Evolutionary conservation across 2,329 filamentous ascomycete species (phyloP), one percentile per base, ranked within the genome.

Genomic region (Clonostachys byssicola): DNA sequence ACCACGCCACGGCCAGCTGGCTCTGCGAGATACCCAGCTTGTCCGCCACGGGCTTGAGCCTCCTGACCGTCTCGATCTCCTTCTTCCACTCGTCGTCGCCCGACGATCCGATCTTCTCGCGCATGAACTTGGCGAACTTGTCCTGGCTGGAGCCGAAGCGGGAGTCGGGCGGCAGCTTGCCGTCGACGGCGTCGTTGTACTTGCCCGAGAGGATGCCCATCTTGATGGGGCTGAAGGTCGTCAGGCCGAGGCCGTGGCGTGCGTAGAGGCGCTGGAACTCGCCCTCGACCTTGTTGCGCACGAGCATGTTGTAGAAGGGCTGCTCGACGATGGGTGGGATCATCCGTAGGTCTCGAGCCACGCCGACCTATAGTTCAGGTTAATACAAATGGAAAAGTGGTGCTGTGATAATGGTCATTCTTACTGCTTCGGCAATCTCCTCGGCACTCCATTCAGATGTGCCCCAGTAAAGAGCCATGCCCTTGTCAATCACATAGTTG

Each of bases 401-500:
- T n/a, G 4, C 17, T 20, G n/a, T 6, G 4, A 40, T 0, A 12
- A 12, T 14, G 14, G 9, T 5, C 12, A n/a, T 12, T 48, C 59
- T 50, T 52, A 61, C 59, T 2, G 84, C 84, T 49, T 81, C 73
- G 6, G 77, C 74, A 56, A 88, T 86, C 67, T 87, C 83, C 52
- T 80, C 75, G n/a, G 84, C 82, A 47, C 73, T 74, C 84, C 84
- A 88, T 62, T 87, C 83, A 2, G 80, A 85, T 1, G 84, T 88
- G 38, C 83, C 84, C 84, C 85, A 88, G 71, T 88, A 88, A 53
- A 88, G 76, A 2, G 82, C 80, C 67, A 86, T 82, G 48, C 86
- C 85, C 8, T 74, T 73, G 57, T 83, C 73, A 58, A 89, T 86
- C 36, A 88, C 68, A 59, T 86, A 72, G 69, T 88, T 88, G 71